phyloP scores from a whole-genome alignment of 345 rosid genomes.

The Theobroma cacao region DNA sequence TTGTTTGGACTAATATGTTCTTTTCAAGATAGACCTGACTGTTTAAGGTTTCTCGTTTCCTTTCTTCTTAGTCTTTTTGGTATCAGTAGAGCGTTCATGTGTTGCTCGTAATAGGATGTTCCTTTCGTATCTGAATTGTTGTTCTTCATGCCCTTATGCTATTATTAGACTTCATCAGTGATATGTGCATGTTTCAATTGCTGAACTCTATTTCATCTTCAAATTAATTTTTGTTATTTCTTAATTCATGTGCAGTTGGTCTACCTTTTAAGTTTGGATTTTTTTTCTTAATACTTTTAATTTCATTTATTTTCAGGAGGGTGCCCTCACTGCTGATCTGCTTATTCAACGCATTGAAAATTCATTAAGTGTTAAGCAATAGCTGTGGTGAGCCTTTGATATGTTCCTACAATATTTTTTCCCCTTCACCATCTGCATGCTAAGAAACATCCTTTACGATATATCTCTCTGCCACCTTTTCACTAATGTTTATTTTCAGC shows the following conservation, averaged over 20 bases:
- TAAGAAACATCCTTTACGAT: no score
- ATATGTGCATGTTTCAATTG: neutral
- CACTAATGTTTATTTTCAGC: neutral
- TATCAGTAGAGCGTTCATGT: neutral
- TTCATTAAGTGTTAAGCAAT: constrained; percentile 62
- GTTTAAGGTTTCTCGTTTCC: neutral
- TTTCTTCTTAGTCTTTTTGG: neutral
- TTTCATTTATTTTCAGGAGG: constrained; percentile 54
- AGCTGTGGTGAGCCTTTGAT: constrained; percentile 25
- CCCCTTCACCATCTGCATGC: no score
- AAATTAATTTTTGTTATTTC: neutral
- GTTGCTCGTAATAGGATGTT: neutral
- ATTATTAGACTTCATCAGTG: neutral
- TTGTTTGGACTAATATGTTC: neutral
- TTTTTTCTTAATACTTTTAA: neutral
- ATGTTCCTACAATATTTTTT: neutral
- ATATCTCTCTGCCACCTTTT: neutral
- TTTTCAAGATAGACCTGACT: neutral
- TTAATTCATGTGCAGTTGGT: neutral
- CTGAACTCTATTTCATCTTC: neutral
- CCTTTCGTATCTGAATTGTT: neutral
- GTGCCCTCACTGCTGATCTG: constrained; percentile 67
- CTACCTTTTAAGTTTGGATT: neutral
- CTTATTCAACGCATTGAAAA: constrained; percentile 67
- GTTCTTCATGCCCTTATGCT: no score